A percentile compares a stretch with the other conserved stretches of the same genome.
Evolutionary conservation across 257 asterid species (phyloP).

Genomic region (Ballota nigra): DNA sequence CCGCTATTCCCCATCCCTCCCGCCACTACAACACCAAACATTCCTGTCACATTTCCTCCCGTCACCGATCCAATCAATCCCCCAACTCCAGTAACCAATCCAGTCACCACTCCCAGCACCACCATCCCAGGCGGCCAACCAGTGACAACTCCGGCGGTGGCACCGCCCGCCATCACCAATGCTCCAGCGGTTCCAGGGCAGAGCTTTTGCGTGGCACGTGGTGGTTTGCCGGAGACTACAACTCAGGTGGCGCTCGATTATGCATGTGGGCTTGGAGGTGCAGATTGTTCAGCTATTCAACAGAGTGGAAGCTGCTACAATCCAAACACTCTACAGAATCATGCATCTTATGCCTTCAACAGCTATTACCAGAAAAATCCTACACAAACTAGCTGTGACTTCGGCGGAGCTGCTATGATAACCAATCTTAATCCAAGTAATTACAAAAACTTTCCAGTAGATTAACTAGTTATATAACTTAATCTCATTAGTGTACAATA

Average conservation of each 20-base stretch:
- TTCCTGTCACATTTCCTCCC: slow-evolving; percentile 38
- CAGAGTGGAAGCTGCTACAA: slow-evolving; percentile 62
- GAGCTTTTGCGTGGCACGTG: slow-evolving; percentile 87
- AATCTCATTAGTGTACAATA: neutral
- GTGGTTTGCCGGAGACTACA: slow-evolving; percentile 47
- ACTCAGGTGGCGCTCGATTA: slow-evolving; percentile 80
- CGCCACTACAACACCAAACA: slow-evolving; percentile 29
- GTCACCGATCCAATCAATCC: slow-evolving; percentile 7
- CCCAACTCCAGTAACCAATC: slow-evolving; percentile 39
- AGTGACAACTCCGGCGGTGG: slow-evolving; percentile 29
- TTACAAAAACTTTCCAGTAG: neutral
- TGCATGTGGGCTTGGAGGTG: slow-evolving; percentile 89
- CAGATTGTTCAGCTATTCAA: slow-evolving; percentile 80
- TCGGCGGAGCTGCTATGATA: slow-evolving; percentile 71
- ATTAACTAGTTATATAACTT: neutral
- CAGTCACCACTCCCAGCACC: slow-evolving; percentile 42
- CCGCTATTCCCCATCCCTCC: slow-evolving; percentile 66
- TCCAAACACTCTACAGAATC: slow-evolving; percentile 62
- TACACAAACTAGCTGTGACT: slow-evolving; percentile 72
- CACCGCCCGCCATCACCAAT: slow-evolving; percentile 39
- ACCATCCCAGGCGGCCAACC: slow-evolving; percentile 32
- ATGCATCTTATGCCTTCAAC: slow-evolving; percentile 88
- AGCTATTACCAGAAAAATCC: slow-evolving; percentile 85
- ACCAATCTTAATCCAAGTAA: slow-evolving; percentile 82
- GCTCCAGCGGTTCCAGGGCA: slow-evolving; percentile 54